Conservation (phyloP, 495 filamentous ascomycete genomes). For the Aspergillus carlsbadensis region DNA sequence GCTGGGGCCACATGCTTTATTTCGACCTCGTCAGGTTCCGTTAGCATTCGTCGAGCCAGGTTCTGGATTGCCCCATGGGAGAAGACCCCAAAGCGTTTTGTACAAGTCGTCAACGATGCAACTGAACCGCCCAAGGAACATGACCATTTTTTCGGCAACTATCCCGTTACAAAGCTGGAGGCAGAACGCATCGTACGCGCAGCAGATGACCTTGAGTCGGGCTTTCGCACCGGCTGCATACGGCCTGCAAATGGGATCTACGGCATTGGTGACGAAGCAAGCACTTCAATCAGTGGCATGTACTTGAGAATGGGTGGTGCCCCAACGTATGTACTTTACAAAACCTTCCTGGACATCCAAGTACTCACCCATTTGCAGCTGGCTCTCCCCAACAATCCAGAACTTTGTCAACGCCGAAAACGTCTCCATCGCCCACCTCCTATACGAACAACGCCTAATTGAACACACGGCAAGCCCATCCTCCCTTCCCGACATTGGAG, state of each 20-base stretch:
- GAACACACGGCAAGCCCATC: constrained; percentile 41
- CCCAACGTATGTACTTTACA: constrained; percentile 35
- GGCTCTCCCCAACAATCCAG: constrained; percentile 50
- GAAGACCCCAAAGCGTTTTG: constrained; percentile 32
- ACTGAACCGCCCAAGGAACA: constrained; percentile 43
- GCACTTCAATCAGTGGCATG: constrained; percentile 39
- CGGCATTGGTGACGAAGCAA: constrained; percentile 53
- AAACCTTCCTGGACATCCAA: neutral
- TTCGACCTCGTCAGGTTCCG: constrained; percentile 55
- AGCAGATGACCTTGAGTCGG: constrained; percentile 36
- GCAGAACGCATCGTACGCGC: constrained; percentile 51
- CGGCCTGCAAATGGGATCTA: constrained; percentile 60
- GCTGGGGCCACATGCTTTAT: constrained; percentile 53
- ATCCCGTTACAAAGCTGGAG: constrained; percentile 52
- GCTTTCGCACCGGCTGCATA: constrained; percentile 57
- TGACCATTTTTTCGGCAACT: constrained; percentile 54
- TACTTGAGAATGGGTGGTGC: constrained; percentile 29
- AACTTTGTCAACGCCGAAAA: constrained; percentile 58
- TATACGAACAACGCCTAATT: constrained; percentile 56
- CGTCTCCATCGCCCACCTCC: constrained; percentile 56
- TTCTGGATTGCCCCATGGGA: constrained; percentile 54
- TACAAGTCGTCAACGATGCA: constrained; percentile 50
- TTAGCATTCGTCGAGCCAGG: constrained; percentile 37
- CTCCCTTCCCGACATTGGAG: constrained; percentile 40
- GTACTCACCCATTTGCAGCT: too few species aligned